Conservation (phyloP, 345 rosid species). For the Euphorbia lathyris region DNA sequence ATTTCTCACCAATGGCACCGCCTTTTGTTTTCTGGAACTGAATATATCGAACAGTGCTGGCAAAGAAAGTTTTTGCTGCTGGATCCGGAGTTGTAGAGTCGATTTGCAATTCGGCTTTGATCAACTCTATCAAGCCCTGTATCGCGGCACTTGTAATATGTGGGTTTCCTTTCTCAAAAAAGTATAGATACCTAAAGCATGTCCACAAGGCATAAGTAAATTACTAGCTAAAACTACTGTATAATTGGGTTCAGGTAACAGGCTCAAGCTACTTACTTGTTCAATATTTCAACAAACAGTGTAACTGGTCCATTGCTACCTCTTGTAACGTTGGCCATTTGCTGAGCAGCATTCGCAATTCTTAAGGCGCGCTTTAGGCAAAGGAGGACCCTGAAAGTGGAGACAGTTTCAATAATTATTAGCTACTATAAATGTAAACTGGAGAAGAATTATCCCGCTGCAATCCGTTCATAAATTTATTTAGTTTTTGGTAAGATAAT, state of each 20-base stretch:
- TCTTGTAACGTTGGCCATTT: constrained; percentile 64
- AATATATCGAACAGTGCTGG: constrained; percentile 71
- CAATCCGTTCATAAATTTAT: too few species aligned
- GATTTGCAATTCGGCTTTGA: constrained; percentile 65
- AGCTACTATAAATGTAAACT: background rate
- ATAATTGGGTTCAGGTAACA: background rate
- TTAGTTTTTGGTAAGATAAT: background rate
- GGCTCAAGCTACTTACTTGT: constrained; percentile 55
- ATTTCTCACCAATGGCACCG: constrained; percentile 74
- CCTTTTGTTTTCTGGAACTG: constrained; percentile 94
- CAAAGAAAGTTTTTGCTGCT: constrained; percentile 66
- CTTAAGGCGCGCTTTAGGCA: constrained; percentile 94
- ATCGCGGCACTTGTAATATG: constrained; percentile 68
- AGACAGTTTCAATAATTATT: background rate
- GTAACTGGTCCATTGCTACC: constrained; percentile 74
- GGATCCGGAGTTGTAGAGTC: constrained; percentile 62
- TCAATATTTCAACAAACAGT: constrained; percentile 87
- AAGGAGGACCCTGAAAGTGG: constrained; percentile 61
- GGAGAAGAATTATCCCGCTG: background rate
- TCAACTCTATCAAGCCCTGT: constrained; percentile 68
- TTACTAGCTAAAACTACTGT: background rate
- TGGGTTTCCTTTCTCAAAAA: constrained; percentile 83
- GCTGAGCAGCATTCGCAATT: constrained; percentile 95
- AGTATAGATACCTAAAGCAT: constrained; percentile 68
- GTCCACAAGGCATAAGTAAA: background rate